Evolutionary conservation across 257 asterid genomes (phyloP).

Genomic region (Solanum paucissectum): DNA sequence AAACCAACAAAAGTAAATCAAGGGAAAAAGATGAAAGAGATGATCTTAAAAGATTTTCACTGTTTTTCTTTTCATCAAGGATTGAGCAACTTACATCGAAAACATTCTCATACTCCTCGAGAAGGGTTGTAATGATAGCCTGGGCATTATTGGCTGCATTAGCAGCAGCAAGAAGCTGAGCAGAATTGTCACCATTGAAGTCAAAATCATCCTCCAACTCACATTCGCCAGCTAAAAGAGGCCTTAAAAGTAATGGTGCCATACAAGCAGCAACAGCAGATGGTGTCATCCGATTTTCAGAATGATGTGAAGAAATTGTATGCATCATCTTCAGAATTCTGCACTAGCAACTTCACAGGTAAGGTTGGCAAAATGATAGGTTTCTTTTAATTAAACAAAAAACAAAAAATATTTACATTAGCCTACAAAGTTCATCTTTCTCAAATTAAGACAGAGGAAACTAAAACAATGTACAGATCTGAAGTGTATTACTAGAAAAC

Average conservation of each 20-base stretch:
- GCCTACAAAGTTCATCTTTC: background rate
- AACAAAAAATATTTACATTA: background rate
- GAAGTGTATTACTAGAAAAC: background rate
- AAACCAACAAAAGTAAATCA: background rate
- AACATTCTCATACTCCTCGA: slow-evolving; percentile 76
- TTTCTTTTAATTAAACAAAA: background rate
- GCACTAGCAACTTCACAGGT: slow-evolving; percentile 14
- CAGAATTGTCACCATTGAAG: slow-evolving; percentile 64
- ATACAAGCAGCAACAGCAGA: slow-evolving; percentile 96
- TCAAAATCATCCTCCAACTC: slow-evolving; percentile 82
- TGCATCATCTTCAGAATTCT: slow-evolving; percentile 89
- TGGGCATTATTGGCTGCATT: slow-evolving; percentile 91
- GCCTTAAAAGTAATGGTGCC: slow-evolving; percentile 96
- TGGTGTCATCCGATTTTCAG: slow-evolving; percentile 80
- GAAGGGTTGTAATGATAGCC: slow-evolving; percentile 69
- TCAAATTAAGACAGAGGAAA: background rate
- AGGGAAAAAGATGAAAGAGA: background rate
- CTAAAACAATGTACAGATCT: background rate
- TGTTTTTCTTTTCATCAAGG: background rate
- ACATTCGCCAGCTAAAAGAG: slow-evolving; percentile 91
- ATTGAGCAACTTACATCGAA: slow-evolving; percentile 51
- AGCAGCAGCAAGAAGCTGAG: slow-evolving; percentile 94
- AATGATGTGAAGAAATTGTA: slow-evolving; percentile 53
- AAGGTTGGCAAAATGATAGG: background rate
- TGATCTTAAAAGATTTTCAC: background rate